Evolutionary conservation across 1,284 basidiomycete genomes (phyloP), one percentile per base, ranked within the genome.

Genomic region (Austroboletus niveus): DNA sequence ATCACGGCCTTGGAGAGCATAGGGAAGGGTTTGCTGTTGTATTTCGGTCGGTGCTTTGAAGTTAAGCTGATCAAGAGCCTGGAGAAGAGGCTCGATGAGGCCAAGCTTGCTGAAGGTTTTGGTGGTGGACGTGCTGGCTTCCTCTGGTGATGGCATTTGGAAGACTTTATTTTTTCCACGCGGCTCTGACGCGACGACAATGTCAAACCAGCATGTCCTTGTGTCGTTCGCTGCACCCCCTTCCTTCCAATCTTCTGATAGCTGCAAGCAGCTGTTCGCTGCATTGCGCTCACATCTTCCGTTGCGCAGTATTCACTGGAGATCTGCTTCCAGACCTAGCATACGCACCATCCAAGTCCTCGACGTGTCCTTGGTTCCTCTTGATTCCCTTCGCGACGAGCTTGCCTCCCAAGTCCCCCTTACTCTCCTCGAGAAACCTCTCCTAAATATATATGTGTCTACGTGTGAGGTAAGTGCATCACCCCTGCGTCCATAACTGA

Each of bases 31-130:
- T 62, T 94, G 85, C 14, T 79, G 75, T 72, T 99, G 97, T 61
- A 99, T 99, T 52, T 92, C 88, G 9, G 96, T 97, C 0, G 97
- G 97, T 48, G 79, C 76, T 57, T 84, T 94, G 80, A 86, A 99
- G 47, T 86, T 85, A 51, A 99, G 75, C 53, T 88, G 84, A 45
- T 85, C 78, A 52, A 98, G 85, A 3, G 95, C 91, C 63, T 92
- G 82, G 48, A 98, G 87, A 5, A 99, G 81, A 51, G 94, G 92
- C 35, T 91, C 84, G 54, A 94, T 95, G 47, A 99, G 78, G 27
- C 95, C 94, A 30, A 99, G 83, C 30, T 82, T 79, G 60, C 79
- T 80, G 71, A 91, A 91, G 5, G 80, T 73, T 12, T 68, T 66
- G 41, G 74, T 56, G 22, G 73, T 70, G 2, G 84, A 85, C 5